A percentile compares a stretch with the other conserved stretches of the same genome.
Conservation (phyloP, 2,329 filamentous ascomycete species). For the Trichoderma polysporum region DNA sequence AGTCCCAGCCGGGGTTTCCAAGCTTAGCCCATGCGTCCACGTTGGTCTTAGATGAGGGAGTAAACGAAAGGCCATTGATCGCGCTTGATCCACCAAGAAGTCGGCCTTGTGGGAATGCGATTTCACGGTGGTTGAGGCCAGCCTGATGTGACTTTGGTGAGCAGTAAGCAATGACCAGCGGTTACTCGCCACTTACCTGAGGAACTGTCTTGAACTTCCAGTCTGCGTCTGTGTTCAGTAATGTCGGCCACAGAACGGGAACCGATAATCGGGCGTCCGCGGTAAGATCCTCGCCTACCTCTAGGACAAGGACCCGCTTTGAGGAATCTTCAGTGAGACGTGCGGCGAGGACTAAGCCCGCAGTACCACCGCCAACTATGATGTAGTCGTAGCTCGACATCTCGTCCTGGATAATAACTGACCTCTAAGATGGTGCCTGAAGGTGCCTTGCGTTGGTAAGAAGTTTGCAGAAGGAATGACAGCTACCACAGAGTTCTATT, state of each 20-base stretch:
- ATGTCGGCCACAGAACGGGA: conserved; percentile 29
- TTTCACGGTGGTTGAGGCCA: conserved; percentile 24
- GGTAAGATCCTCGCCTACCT: conserved; percentile 31
- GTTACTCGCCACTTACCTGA: conserved; percentile 23
- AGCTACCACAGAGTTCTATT: not conserved
- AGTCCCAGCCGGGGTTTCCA: conserved; percentile 32
- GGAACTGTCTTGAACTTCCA: conserved; percentile 31
- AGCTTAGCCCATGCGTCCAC: conserved; percentile 29
- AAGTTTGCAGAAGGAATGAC: not conserved
- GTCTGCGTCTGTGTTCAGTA: conserved; percentile 28
- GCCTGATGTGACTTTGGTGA: not conserved
- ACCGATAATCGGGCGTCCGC: conserved; percentile 29
- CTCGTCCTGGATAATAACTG: not conserved
- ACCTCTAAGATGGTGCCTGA: not conserved
- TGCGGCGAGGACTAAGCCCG: conserved; percentile 32
- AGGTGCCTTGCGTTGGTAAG: not conserved
- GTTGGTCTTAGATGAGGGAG: conserved; percentile 18
- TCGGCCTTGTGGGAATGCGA: conserved; percentile 27
- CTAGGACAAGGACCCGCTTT: conserved; percentile 30
- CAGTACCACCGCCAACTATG: conserved; percentile 33
- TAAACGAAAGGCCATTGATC: conserved; percentile 31
- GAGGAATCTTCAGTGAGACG: conserved; percentile 30
- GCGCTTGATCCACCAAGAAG: conserved; percentile 32
- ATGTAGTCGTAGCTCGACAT: conserved; percentile 22
- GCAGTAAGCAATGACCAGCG: not conserved